A percentile compares a stretch with the other conserved stretches of the same genome.
phyloP scores from a whole-genome alignment of 352 stramenopile species.

The Phytophthora nicotianae region DNA sequence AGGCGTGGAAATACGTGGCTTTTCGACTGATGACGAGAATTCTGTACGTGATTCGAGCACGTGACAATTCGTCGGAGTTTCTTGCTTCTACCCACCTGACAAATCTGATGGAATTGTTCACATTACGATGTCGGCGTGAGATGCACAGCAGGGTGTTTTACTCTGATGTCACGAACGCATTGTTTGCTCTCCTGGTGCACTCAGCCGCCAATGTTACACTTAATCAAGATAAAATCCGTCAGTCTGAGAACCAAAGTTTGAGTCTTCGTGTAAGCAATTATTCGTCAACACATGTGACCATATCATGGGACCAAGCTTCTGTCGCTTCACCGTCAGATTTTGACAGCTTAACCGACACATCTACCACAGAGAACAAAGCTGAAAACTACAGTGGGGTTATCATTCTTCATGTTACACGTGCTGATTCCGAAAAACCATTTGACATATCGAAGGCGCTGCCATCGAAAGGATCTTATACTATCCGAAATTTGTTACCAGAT shows the following conservation, averaged over 20 bases:
- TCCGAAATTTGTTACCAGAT: conserved; percentile 51
- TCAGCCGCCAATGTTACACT: neutral
- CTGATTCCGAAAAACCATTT: neutral
- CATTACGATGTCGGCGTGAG: conserved; percentile 39
- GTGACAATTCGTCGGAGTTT: conserved; percentile 6
- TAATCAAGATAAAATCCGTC: neutral
- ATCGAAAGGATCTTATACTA: conserved; percentile 43
- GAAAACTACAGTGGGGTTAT: conserved; percentile 10
- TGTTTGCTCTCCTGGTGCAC: conserved; percentile 39
- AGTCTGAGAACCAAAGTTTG: neutral
- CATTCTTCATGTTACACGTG: conserved; percentile 21
- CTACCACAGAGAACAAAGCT: neutral
- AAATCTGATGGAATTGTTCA: conserved; percentile 38
- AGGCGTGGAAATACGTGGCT: conserved; percentile 40
- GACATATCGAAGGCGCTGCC: conserved; percentile 27
- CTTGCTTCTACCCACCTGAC: conserved; percentile 24
- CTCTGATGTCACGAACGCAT: conserved; percentile 34
- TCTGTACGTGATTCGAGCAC: conserved; percentile 4
- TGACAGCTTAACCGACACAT: neutral
- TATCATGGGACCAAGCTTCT: conserved; percentile 35
- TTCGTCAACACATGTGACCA: conserved; percentile 37
- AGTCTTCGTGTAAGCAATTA: conserved; percentile 32
- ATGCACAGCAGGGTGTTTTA: conserved; percentile 34
- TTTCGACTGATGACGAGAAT: conserved; percentile 38
- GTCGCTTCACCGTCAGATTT: neutral